Conservation (phyloP, 208 protist genomes). For the Trypanosoma mega region DNA sequence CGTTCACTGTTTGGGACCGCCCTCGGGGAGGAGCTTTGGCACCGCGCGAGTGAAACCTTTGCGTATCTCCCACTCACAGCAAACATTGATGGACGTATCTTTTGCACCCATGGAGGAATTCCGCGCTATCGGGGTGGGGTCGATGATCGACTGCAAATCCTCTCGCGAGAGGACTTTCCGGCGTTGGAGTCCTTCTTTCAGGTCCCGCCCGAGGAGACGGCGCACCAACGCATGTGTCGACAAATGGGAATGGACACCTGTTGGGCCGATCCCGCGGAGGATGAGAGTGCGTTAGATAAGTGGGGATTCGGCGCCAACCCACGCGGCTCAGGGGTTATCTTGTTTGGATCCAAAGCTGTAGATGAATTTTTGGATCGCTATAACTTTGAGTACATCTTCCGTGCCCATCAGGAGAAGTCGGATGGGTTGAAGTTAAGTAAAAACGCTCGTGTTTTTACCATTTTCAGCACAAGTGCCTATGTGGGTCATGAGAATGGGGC, state of each 20-base stretch:
- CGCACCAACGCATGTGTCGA: slow-evolving; percentile 57
- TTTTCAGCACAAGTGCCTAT: slow-evolving; percentile 93
- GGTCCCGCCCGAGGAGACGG: slow-evolving; percentile 61
- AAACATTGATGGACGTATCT: slow-evolving; percentile 92
- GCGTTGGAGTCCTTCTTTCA: slow-evolving; percentile 85
- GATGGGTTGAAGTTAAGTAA: slow-evolving; percentile 92
- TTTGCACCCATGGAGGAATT: slow-evolving; percentile 94
- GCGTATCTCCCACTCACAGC: slow-evolving; percentile 86
- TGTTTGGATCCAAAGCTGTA: slow-evolving; percentile 83
- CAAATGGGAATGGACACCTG: slow-evolving; percentile 88
- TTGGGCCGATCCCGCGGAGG: slow-evolving; percentile 91
- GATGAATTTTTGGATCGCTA: slow-evolving; percentile 88
- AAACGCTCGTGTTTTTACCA: slow-evolving; percentile 88
- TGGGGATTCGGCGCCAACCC: slow-evolving; percentile 89
- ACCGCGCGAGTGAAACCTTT: slow-evolving; percentile 82
- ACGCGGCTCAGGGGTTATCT: slow-evolving; percentile 80
- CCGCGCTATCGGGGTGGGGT: slow-evolving; percentile 83
- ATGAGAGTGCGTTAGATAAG: slow-evolving; percentile 72
- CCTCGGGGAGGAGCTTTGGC: slow-evolving; percentile 88
- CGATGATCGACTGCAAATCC: slow-evolving; percentile 72
- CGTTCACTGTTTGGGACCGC: slow-evolving; percentile 72
- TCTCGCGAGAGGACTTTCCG: slow-evolving; percentile 76
- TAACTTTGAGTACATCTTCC: slow-evolving; percentile 91
- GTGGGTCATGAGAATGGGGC: slow-evolving; percentile 91
- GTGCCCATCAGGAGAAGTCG: slow-evolving; percentile 92